Evolutionary conservation across 306 rosid genomes (phyloP), one percentile per base, ranked within the genome.

Genomic region (Styphnolobium japonicum): DNA sequence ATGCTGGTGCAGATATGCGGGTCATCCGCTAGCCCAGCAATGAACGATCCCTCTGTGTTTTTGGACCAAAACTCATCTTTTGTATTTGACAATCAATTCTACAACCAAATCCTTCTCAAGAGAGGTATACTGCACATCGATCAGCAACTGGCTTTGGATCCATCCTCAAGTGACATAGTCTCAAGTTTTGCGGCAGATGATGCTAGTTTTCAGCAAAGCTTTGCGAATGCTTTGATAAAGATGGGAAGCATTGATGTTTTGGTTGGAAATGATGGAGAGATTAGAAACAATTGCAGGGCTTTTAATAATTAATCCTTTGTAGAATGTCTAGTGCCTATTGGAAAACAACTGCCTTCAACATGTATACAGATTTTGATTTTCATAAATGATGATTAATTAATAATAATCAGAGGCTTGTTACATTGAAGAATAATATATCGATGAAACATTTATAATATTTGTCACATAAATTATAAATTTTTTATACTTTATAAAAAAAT

Each of bases 51-150:
- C 2, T 49, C 42, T 0, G 40, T 75, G 7, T 77, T 83, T 64
- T 78, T 85, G 87, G 87, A 88, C 43, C 86, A 83, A 3, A 73
- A 49, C 7, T 77, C 91, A 0, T 29, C 86, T 1, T 53, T 48
- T n/a, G 67, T 31, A 0, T 77, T 88, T 1, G 87, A 88, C 25
- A 83, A 73, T 40, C 19, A 80, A 70, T 82, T 16, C 64, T 87
- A 82, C 27, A 76, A 36, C 2, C 84, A 82, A 57, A 19, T 82
- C 2, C 12, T 14, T 2, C 21, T 39, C 27, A 87, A 67, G 19
- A 87, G 56, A 78, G 88, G 88, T 2, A 36, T 87, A 7, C 22
- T 87, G 39, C 48, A 53, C 9, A 67, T 85, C 16, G 91, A 88
- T 51, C 91, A 88, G 69, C 70, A 82, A 11, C 81, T 88, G 19